These are phyloP conservation scores for Alternaria hordeiaustralica DNA, from an alignment of 2,329 filamentous ascomycete genomes.

Conservation along the genomic window DNA sequence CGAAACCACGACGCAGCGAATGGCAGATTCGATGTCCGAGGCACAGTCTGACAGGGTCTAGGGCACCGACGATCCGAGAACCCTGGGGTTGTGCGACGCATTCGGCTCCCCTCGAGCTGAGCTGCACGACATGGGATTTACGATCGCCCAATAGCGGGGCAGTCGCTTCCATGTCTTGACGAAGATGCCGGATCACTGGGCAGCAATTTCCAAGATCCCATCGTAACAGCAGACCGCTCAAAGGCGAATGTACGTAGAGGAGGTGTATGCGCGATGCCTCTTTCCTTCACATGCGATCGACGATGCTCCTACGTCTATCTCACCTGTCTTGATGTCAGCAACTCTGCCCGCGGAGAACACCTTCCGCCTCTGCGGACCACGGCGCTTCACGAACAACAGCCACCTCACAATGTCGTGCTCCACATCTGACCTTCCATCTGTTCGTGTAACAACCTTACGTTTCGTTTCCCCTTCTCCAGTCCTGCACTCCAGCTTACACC, in stretches of 20 bases:
- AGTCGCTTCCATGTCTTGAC: not conserved
- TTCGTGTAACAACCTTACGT: not conserved
- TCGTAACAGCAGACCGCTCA: not conserved
- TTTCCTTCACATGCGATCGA: not conserved
- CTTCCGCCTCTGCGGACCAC: not conserved
- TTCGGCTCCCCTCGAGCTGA: constrained; percentile 2
- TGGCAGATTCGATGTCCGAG: constrained; percentile 5
- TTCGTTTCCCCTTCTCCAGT: not conserved
- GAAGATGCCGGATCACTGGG: not conserved
- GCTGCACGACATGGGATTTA: not conserved
- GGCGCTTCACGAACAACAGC: not conserved
- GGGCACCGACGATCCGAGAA: constrained; percentile 10
- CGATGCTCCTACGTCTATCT: not conserved
- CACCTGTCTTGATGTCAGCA: not conserved
- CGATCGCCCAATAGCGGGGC: not conserved
- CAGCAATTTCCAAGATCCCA: not conserved
- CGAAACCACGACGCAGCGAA: not conserved
- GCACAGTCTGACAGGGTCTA: not conserved
- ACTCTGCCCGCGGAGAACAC: not conserved
- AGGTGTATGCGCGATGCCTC: not conserved
- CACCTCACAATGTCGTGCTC: not conserved
- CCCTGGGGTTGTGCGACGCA: constrained; percentile 3
- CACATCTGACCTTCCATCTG: not conserved
- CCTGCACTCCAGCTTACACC: constrained; percentile 17
- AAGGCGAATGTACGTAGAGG: not conserved